These are phyloP conservation scores for Diutina rugosa DNA, from an alignment of 1,139 yeast genomes.

Conservation along the genomic window DNA sequence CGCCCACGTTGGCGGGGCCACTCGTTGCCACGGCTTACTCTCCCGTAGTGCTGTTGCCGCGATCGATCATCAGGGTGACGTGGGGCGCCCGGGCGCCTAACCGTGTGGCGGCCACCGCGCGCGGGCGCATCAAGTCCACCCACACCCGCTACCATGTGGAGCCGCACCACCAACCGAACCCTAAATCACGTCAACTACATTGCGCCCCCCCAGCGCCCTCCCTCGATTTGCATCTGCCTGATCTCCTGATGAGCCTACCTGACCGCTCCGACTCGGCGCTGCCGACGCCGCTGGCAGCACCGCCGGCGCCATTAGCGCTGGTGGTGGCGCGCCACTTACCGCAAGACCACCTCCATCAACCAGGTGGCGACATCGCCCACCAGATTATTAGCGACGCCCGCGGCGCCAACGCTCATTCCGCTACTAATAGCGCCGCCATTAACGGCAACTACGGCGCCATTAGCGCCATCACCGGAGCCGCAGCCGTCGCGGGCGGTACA, in stretches of 20 bases:
- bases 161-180: background rate
- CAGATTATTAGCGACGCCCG: constrained; percentile 30
- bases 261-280: background rate
- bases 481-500: constrained; percentile 5
- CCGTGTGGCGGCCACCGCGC: background rate
- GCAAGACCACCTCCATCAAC: constrained; percentile 32
- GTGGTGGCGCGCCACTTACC: constrained; percentile 7
- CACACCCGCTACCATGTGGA: background rate
- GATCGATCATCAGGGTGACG: no score
- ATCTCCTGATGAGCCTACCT: background rate
- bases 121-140: no score
- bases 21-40: background rate
- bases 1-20: background rate
- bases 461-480: constrained; percentile 9
- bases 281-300: background rate
- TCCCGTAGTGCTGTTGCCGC: no score
- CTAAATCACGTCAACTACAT: no score
- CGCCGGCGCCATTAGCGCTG: background rate
- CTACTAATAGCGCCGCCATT: constrained; percentile 21
- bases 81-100: background rate
- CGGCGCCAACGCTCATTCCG: constrained; percentile 9
- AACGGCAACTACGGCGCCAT: constrained; percentile 32
- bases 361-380: constrained; percentile 66
- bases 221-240: no score
- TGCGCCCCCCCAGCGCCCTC: no score